Percentiles rank a stretch among this genome's conserved stretches.
phyloP scores from a whole-genome alignment of 225 moss, liverwort and hornwort species.

The Pseudisothecium myosuroides region DNA sequence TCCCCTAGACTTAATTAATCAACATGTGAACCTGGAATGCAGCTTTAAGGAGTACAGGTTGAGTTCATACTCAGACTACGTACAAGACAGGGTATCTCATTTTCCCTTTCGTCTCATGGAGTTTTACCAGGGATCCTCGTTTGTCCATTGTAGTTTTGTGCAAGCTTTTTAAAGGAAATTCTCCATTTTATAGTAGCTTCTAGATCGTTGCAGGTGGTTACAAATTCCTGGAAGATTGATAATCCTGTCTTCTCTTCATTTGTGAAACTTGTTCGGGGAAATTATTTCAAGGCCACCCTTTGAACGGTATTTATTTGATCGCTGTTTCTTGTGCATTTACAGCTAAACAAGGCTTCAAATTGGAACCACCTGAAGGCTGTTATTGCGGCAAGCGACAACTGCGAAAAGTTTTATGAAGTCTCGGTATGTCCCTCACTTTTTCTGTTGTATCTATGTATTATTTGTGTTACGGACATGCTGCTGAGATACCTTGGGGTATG shows the following conservation, averaged over 20 bases:
- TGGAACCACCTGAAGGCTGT: conserved; percentile 42
- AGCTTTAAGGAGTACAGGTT: conserved; percentile 43
- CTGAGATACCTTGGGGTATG: background rate
- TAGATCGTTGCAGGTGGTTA: background rate
- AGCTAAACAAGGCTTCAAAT: conserved; percentile 33
- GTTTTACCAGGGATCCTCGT: background rate
- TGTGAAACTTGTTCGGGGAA: background rate
- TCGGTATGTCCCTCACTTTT: background rate
- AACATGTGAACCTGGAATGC: background rate
- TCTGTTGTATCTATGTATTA: background rate
- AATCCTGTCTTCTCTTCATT: background rate
- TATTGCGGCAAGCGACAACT: conserved; percentile 21
- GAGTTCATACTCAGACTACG: conserved; percentile 19
- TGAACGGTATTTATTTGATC: background rate
- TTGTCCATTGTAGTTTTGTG: background rate
- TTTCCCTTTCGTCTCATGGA: background rate
- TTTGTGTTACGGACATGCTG: background rate
- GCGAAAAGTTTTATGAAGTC: conserved; percentile 15
- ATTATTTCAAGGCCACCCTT: background rate
- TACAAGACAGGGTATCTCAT: conserved; percentile 14
- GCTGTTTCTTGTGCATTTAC: background rate
- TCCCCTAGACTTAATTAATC: background rate
- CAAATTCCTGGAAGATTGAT: background rate
- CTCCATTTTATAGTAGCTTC: background rate
- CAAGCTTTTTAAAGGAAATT: too few species aligned